Evolutionary conservation across 345 rosid genomes (phyloP), one percentile per base, ranked within the genome.

Genomic region (Salix viminalis): DNA sequence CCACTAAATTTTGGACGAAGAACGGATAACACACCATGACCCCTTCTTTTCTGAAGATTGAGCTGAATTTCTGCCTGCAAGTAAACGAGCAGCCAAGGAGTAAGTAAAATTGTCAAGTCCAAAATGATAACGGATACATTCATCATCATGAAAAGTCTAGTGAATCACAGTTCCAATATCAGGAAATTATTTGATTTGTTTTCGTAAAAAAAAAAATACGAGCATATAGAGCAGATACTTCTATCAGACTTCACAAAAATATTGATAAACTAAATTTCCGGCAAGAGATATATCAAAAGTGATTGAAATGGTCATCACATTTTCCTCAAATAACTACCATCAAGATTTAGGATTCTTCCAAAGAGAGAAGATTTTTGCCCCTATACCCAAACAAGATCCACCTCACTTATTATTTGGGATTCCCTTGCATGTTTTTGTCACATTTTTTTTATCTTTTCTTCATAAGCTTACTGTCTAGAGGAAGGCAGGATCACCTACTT

Each of bases 21-120:
- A 50, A 91, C 98, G 69, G 97, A 93, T 87, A 95, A 65, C 83
- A 91, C 58, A 48, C 99, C 97, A 81, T 93, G 99, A 73, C 99
- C 99, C 81, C 94, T 90, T 82, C 99, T 87, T 86, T 95, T 95
- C 82, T 80, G 98, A 87, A 95, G 89, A 85, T 93, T 95, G 80
- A 93, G 97, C 87, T 95, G 97, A 80, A 95, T 87, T 88, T 93
- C 99, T 56, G 99, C 97, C 99, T 95, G 90, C 73, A 82, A 81
- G 73, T 44, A 75, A 81, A 74, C 72, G 74, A 82, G 71, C 65
- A 82, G 42, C 69, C 10, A 78, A 60, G 32, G 67, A 23, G 28
- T 19, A 21, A 61, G 67, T 30, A 65, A 67, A 7, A 71, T 10
- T 37, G 79, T 65, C 7, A 74, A 70, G 58, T 73, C 54, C 26